Percentiles rank a stretch among this genome's conserved stretches.
phyloP scores from a whole-genome alignment of 768 basidiomycete species.

The Tulasnella sp. region DNA sequence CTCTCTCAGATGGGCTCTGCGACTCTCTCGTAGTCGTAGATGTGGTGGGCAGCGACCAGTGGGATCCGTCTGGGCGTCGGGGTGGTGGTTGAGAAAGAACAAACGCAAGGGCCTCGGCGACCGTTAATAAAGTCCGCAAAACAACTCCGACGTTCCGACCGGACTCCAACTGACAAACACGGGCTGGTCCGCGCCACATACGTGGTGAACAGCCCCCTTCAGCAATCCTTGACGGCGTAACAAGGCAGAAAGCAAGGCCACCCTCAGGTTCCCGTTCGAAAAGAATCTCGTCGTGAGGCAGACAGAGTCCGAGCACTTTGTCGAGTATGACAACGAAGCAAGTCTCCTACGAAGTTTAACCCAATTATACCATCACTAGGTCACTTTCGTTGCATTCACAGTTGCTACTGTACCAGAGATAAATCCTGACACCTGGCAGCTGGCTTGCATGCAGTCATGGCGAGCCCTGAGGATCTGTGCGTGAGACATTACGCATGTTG shows the following conservation, averaged over 20 bases:
- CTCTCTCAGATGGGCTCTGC: neutral
- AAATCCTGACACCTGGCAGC: neutral
- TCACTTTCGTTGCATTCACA: neutral
- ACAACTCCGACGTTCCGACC: neutral
- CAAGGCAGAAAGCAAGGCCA: neutral
- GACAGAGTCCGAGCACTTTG: neutral
- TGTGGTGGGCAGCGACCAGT: neutral
- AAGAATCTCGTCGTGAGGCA: neutral
- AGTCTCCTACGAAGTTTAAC: neutral
- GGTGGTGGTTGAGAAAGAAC: neutral
- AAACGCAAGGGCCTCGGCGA: neutral
- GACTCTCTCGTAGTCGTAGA: neutral
- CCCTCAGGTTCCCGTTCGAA: neutral
- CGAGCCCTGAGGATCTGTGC: neutral
- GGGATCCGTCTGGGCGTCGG: neutral
- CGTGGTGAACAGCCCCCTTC: neutral
- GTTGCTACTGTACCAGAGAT: neutral
- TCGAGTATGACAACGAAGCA: neutral
- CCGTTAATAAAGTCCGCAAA: neutral
- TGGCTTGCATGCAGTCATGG: neutral
- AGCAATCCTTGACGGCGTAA: neutral
- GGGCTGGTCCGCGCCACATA: neutral
- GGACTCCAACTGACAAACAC: neutral
- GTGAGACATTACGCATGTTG: neutral
- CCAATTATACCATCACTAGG: neutral